These are phyloP conservation scores for Nannochloris sp. DNA, from an alignment of 139 green algal species.

Conservation along the genomic window DNA sequence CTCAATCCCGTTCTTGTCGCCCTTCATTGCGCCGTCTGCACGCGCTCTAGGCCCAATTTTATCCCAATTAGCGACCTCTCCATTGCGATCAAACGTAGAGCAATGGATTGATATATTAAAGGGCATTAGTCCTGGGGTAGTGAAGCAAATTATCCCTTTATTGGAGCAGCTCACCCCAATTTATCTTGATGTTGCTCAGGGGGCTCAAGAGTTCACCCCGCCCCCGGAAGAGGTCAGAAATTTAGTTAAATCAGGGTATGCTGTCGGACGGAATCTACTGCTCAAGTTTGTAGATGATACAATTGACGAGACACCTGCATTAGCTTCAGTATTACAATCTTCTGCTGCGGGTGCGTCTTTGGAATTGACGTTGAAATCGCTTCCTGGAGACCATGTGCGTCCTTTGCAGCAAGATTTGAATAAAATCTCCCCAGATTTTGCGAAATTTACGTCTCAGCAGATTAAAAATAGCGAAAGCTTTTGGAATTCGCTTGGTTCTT, in stretches of 20 bases:
- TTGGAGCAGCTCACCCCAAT: constrained; percentile 86
- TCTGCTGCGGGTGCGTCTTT: constrained; percentile 17
- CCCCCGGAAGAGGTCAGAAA: constrained; percentile 56
- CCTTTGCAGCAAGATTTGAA: constrained; percentile 65
- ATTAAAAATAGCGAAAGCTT: constrained; percentile 23
- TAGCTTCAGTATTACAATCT: constrained; percentile 56
- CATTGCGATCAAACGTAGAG: constrained; percentile 48
- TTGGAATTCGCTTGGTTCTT: constrained; percentile 15
- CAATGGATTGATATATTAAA: constrained; percentile 29
- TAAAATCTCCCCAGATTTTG: constrained; percentile 28
- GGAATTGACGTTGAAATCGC: constrained; percentile 65
- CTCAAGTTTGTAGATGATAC: constrained; percentile 79
- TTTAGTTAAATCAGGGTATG: constrained; percentile 49
- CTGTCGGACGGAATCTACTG: constrained; percentile 75
- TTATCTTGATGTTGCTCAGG: constrained; percentile 70
- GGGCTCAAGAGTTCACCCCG: constrained; percentile 70
- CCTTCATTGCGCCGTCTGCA: constrained; percentile 66
- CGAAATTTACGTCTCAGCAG: constrained; percentile 6
- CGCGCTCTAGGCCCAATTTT: constrained; percentile 66
- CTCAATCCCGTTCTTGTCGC: constrained; percentile 71
- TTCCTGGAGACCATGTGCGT: constrained; percentile 74
- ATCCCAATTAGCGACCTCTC: constrained; percentile 58
- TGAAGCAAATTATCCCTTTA: constrained; percentile 66
- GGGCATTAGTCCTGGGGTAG: background rate
- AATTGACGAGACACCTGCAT: constrained; percentile 77